phyloP scores from a whole-genome alignment of 768 basidiomycete genomes.

The Termitomyces sp. region DNA sequence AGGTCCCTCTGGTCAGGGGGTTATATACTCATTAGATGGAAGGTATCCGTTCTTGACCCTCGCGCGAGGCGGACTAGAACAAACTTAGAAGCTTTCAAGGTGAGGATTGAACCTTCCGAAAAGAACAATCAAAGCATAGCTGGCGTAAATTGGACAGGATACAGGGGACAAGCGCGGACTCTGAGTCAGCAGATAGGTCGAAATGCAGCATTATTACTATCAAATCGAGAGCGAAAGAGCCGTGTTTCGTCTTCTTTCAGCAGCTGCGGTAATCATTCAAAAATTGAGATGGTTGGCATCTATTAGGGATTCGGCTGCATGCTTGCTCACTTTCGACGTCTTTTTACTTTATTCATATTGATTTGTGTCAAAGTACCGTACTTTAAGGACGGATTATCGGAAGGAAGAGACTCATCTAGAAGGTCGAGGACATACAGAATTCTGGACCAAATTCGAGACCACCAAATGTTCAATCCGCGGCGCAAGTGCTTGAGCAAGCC shows the following conservation, averaged over 20 bases:
- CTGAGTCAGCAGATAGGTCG: not conserved
- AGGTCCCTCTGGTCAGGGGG: not conserved
- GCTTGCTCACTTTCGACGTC: constrained; percentile 5
- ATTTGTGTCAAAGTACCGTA: not conserved
- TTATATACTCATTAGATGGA: not conserved
- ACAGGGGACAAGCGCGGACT: not conserved
- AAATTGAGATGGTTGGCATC: constrained; percentile 6
- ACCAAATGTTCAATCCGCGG: not conserved
- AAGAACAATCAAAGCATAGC: not conserved
- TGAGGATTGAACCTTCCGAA: not conserved
- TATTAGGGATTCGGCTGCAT: constrained; percentile 2
- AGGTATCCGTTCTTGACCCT: not conserved
- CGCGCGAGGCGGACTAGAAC: not conserved
- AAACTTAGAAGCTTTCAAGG: not conserved
- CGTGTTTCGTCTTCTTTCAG: not conserved
- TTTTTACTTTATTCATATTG: not conserved
- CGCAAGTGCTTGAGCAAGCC: constrained; percentile 4
- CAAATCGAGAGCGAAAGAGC: not conserved
- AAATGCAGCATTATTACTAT: not conserved
- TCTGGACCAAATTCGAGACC: constrained; percentile 2
- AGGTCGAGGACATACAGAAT: constrained; percentile 2
- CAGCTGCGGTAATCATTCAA: not conserved
- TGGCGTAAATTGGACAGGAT: not conserved
- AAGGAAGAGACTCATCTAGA: not conserved
- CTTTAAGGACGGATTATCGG: too few relatives aligned